Evolutionary conservation across 176 grass and related monocot genomes (phyloP).

Genomic region (Eleusine indica): DNA sequence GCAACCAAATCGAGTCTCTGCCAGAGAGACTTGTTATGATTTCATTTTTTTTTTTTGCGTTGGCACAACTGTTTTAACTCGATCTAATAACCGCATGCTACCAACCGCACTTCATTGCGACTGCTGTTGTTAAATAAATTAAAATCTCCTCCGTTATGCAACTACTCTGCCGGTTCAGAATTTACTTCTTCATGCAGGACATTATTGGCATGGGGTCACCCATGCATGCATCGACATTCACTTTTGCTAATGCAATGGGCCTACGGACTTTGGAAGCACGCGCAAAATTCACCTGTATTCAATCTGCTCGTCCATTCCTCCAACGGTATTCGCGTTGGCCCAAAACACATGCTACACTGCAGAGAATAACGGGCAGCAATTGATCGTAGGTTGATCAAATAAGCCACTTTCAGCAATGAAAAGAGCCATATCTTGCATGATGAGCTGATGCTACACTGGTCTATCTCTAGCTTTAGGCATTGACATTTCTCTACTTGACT

Average conservation of each 20-base stretch:
- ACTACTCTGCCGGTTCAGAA: not conserved
- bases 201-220: constrained; percentile 10
- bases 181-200: not conserved
- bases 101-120: not conserved
- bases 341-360: not conserved
- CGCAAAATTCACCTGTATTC: not conserved
- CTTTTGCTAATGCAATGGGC: constrained; percentile 10
- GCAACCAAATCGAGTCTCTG: not conserved
- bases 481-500: too few relatives aligned
- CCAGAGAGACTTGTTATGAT: too few relatives aligned
- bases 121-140: not conserved
- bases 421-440: not conserved
- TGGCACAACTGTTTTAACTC: not conserved
- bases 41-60: not conserved
- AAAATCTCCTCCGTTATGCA: not conserved
- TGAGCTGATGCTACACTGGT: not conserved
- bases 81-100: not conserved
- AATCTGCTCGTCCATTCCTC: not conserved
- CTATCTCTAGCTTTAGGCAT: too few relatives aligned
- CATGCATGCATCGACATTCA: not conserved
- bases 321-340: not conserved
- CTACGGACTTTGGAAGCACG: not conserved
- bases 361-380: not conserved
- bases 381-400: not conserved
- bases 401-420: constrained; percentile 2